These are phyloP conservation scores for Microdochium nivale DNA, from an alignment of 2,329 filamentous ascomycete genomes.

Conservation along the genomic window DNA sequence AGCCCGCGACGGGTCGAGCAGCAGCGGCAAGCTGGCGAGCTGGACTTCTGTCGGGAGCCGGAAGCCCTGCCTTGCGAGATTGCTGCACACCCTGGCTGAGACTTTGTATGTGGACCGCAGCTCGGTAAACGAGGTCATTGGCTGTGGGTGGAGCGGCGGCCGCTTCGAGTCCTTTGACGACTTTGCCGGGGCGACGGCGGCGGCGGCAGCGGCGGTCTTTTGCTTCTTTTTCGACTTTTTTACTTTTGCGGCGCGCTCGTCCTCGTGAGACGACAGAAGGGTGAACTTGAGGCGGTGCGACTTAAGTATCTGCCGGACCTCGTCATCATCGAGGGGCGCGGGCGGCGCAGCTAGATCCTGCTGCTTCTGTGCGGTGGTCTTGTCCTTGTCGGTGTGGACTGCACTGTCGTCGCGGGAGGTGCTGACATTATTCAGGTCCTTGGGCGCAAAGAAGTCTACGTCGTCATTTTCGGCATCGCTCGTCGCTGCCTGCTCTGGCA, in stretches of 20 bases:
- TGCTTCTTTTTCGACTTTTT: constrained; percentile 47
- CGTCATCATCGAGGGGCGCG: constrained; percentile 52
- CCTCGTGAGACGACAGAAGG: constrained; percentile 49
- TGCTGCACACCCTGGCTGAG: constrained; percentile 63
- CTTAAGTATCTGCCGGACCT: constrained; percentile 65
- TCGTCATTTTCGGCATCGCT: constrained; percentile 30
- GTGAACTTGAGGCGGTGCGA: constrained; percentile 81
- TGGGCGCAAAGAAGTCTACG: constrained; percentile 52
- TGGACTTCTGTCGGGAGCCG: constrained; percentile 88
- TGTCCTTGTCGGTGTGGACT: constrained; percentile 10
- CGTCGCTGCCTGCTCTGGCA: constrained; percentile 16
- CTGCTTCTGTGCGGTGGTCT: constrained; percentile 9
- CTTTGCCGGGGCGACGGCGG: constrained; percentile 25
- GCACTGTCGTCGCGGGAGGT: constrained; percentile 11
- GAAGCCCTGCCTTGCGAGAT: constrained; percentile 79
- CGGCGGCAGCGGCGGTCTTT: constrained; percentile 34
- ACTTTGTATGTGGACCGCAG: constrained; percentile 65
- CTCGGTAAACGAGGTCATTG: constrained; percentile 68
- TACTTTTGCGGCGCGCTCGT: constrained; percentile 27
- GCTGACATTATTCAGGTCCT: constrained; percentile 10
- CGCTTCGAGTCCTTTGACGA: constrained; percentile 43
- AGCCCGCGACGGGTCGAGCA: constrained; percentile 52
- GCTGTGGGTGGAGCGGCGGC: constrained; percentile 66
- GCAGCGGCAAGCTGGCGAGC: constrained; percentile 71
- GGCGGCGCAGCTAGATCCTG: constrained; percentile 13